Evolutionary conservation across 768 basidiomycete genomes (phyloP).

Genomic region (Vararia minispora): DNA sequence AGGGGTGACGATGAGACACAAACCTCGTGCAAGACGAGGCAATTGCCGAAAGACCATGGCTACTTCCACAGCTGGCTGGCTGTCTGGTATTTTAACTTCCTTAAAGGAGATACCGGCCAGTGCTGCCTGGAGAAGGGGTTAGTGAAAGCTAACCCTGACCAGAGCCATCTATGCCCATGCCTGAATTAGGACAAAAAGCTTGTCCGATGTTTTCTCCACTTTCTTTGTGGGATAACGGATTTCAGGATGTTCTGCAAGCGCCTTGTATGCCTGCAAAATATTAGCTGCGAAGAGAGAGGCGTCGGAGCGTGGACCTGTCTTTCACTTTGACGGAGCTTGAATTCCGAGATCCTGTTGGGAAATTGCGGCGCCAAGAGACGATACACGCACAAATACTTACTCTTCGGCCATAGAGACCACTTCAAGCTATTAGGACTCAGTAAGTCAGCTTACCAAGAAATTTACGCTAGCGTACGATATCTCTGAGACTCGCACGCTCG

Average conservation of each 20-base stretch:
- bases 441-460: neutral
- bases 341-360: constrained; percentile 44
- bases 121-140: constrained; percentile 40
- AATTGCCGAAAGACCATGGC: constrained; percentile 65
- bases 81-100: constrained; percentile 64
- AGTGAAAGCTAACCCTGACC: constrained; percentile 1
- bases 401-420: constrained; percentile 12
- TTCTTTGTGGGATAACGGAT: constrained; percentile 71
- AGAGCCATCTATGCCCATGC: constrained; percentile 28
- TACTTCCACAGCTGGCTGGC: constrained; percentile 63
- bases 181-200: constrained; percentile 74
- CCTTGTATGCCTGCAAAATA: constrained; percentile 42
- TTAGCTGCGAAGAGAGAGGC: neutral
- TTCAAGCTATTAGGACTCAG: constrained; percentile 11
- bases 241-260: constrained; percentile 58
- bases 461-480: constrained; percentile 47
- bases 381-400: constrained; percentile 14
- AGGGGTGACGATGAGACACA: constrained; percentile 4
- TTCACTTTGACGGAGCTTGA: constrained; percentile 65
- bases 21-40: constrained; percentile 66
- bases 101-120: constrained; percentile 62
- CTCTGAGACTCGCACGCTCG: constrained; percentile 41
- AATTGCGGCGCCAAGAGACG: constrained; percentile 2
- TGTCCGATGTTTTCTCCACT: constrained; percentile 60
- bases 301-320: constrained; percentile 36